phyloP scores from a whole-genome alignment of 768 basidiomycete species.

The Leccinum longicurvipes region DNA sequence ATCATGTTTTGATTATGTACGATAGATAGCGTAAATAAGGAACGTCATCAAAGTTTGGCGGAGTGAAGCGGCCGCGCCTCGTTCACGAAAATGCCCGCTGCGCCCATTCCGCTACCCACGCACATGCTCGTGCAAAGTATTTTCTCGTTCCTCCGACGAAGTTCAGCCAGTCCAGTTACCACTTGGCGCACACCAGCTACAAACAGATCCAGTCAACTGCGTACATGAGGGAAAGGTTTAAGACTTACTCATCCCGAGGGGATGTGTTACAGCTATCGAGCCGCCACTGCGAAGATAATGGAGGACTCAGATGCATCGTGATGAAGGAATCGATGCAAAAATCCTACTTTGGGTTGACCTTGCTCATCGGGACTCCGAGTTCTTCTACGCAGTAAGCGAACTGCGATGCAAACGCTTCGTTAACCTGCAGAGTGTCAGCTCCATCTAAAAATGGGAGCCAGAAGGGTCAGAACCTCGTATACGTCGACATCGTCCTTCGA shows the following conservation, averaged over 20 bases:
- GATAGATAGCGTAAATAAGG: not conserved
- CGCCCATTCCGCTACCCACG: slow-evolving; percentile 87
- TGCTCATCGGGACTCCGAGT: slow-evolving; percentile 69
- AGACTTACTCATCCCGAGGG: slow-evolving; percentile 76
- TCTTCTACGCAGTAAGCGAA: slow-evolving; percentile 90
- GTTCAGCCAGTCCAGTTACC: slow-evolving; percentile 82
- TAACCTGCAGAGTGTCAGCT: slow-evolving; percentile 49
- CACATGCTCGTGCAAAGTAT: slow-evolving; percentile 83
- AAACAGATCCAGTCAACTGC: slow-evolving; percentile 13
- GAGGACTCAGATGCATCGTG: not conserved
- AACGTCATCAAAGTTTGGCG: slow-evolving; percentile 25
- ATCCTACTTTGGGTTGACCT: slow-evolving; percentile 81
- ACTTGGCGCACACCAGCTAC: slow-evolving; percentile 83
- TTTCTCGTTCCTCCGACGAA: slow-evolving; percentile 62
- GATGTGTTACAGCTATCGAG: slow-evolving; percentile 80
- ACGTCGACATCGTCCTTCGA: slow-evolving; percentile 71
- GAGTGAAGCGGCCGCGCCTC: slow-evolving; percentile 38
- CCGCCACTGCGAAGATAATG: slow-evolving; percentile 55
- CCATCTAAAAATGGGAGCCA: not conserved
- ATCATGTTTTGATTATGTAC: not conserved
- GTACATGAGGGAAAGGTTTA: not conserved
- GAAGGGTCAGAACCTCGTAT: slow-evolving; percentile 54
- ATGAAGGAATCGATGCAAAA: not conserved
- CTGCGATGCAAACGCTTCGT: slow-evolving; percentile 91
- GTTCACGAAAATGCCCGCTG: slow-evolving; percentile 77